Evolutionary conservation across 192 early-diverging fungal genomes (phyloP).

Genomic region (Coemansia sp.): DNA sequence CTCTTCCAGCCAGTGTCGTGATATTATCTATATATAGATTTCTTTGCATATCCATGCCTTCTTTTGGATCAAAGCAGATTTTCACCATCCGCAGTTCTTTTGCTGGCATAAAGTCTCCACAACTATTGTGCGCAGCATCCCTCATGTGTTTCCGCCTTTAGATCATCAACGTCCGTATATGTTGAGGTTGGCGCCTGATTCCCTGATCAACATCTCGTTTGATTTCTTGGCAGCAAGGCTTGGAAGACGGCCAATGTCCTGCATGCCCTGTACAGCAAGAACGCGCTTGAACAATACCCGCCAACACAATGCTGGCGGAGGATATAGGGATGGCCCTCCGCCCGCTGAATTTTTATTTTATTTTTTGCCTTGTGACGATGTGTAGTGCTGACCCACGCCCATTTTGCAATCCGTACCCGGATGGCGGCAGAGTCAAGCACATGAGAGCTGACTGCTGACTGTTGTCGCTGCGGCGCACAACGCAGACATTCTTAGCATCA

Average conservation of each 20-base stretch:
- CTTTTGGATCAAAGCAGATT: not conserved
- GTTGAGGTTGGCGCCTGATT: not conserved
- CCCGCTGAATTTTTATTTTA: not conserved
- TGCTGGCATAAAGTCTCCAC: not conserved
- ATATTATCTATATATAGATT: not conserved
- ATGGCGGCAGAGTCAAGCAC: slow-evolving; percentile 8
- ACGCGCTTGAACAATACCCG: not conserved
- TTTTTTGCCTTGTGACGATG: not conserved
- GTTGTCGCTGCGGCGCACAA: not conserved
- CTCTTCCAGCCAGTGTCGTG: not conserved
- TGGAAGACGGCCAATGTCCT: not conserved
- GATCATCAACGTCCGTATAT: not conserved
- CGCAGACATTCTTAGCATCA: not conserved
- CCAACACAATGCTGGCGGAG: not conserved
- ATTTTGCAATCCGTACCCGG: slow-evolving; percentile 5
- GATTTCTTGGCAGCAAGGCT: not conserved
- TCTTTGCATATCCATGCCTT: not conserved
- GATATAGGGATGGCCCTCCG: not conserved
- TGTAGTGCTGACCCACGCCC: slow-evolving; percentile 6
- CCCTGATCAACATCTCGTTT: not conserved
- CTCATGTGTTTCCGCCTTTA: not conserved
- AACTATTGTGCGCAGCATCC: not conserved
- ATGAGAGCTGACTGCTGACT: slow-evolving; percentile 4
- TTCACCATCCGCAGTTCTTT: not conserved
- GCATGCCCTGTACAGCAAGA: not conserved